Percentiles rank a stretch among this genome's conserved stretches.
Evolutionary conservation across 2,329 filamentous ascomycete species (phyloP).

Genomic region (Colletotrichum sp.): DNA sequence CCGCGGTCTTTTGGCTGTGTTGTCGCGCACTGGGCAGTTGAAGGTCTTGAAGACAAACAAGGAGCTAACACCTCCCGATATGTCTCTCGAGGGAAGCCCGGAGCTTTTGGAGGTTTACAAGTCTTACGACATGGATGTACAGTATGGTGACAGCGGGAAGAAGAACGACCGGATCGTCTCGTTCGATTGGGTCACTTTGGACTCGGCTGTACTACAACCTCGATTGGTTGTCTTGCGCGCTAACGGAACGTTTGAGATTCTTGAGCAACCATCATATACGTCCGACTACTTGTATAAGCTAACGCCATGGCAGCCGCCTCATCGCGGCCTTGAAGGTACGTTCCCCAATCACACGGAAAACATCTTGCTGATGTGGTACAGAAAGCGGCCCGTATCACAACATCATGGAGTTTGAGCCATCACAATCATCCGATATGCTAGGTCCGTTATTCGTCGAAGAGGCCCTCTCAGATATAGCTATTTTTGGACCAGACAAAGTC

Average conservation of each 20-base stretch:
- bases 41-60: conserved; percentile 64
- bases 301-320: conserved; percentile 64
- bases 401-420: conserved; percentile 64
- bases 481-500: conserved; percentile 60
- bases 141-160: conserved; percentile 55
- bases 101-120: conserved; percentile 64
- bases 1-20: conserved; percentile 63
- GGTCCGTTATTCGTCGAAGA: conserved; percentile 60
- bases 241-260: conserved; percentile 65
- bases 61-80: conserved; percentile 51
- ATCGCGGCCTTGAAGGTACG: conserved; percentile 60
- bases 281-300: conserved; percentile 64
- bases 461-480: conserved; percentile 55
- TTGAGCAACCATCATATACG: conserved; percentile 65
- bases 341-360: background rate
- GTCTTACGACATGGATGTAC: conserved; percentile 67
- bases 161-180: conserved; percentile 68
- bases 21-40: conserved; percentile 68
- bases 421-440: conserved; percentile 56
- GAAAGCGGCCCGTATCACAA: conserved; percentile 58
- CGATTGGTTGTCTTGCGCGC: conserved; percentile 65
- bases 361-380: conserved; percentile 34
- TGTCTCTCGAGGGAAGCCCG: conserved; percentile 51
- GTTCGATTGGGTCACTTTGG: conserved; percentile 70
- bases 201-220: conserved; percentile 59